Evolutionary conservation across 2,329 filamentous ascomycete species (phyloP), one percentile per base, ranked within the genome.

Genomic region (Aspergillus quadricinctus): DNA sequence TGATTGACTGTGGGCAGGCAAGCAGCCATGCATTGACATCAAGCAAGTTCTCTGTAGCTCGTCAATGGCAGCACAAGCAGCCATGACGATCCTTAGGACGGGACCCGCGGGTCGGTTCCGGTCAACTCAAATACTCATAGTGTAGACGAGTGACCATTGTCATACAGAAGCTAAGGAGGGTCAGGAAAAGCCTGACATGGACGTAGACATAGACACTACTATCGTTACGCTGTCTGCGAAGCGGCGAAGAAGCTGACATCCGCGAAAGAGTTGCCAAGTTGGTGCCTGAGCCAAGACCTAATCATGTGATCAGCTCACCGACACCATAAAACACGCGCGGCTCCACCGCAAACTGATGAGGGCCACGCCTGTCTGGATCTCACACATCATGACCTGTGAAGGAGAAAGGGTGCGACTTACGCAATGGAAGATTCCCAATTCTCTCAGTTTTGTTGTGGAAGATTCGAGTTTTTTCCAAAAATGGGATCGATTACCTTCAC

Each of bases 391-490:
- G 41, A 45, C 41, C 41, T 19, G 31, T 40, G 35, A 14, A 46
- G 52, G 21, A 55, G 54, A 52, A 23, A 49, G n/a, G 19, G 19
- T 54, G 49, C 29, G 28, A 53, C 31, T 61, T 21, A 49, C 46
- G 27, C 57, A 48, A 21, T 57, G 49, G 14, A 61, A 55, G 54
- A 55, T 63, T 3, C 62, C 60, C 3, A 57, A 53, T n/a, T 45
- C 48, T n/a, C 45, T 29, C 25, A 55, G 58, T 58, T 67, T 64
- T 23, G 49, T 57, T 28, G 57, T 59, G 14, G 52, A 60, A 45
- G 58, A 63, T 21, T 63, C 62, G 10, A 54, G 53, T 9, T 67
- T 59, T 49, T 66, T 67, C 57, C 19, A 14, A n/a, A 63, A 58
- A 57, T 63, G 55, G 45, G 23, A 21, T 31, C n/a, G 56, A 10